Base-by-base conservation (phyloP, 257 asterid species). In the Gentiana dahurica region DNA sequence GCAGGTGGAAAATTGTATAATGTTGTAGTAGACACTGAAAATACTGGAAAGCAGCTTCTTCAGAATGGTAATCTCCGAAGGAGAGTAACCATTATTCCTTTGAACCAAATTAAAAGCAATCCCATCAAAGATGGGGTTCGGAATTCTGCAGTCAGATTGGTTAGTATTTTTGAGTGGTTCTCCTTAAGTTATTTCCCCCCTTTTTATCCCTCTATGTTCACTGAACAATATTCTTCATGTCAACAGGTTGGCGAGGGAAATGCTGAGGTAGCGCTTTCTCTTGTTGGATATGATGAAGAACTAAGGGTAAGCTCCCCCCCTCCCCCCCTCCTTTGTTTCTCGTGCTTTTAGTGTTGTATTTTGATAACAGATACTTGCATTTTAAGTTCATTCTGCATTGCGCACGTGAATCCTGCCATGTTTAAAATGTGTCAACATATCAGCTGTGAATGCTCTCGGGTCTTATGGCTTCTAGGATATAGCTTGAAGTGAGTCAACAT, bases 1-100 rank as follows among this genome's bases (percentile, higher is more conserved):
- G 99, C 99, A 36, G 97, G 97, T 53, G 95, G 97, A 57, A 92
- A 92, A 80, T 67, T 92, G 72, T 92, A 57, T 78, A 92, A 92
- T 67, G 71, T 92, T 62, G 92, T 92, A 54, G 99, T 92, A 54
- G 97, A 92, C 80, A 78, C 93, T 5, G 97, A 92, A 67, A 64
- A 74, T 73, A 92, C 97, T 12, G 96, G 94, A 61, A 92, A 92
- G 43, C 82, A 76, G 65, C 95, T 92, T 63, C 89, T 92, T 57
- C 85, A 88, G 62, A 85, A 74, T 55, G 97, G 95, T 43, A 86
- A 84, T 65, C 83, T 88, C 55, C 86, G 86, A 48, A 88, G 87
- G 74, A 83, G 97, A 75, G 91, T 85, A 73, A 92, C 99, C 44
- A 83, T 88, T 64, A 85, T 92, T 67, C 99, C 99, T 65, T 75